These are phyloP conservation scores for Rhodotorula taiwanensis DNA, from an alignment of 768 basidiomycete species.

Conservation along the genomic window DNA sequence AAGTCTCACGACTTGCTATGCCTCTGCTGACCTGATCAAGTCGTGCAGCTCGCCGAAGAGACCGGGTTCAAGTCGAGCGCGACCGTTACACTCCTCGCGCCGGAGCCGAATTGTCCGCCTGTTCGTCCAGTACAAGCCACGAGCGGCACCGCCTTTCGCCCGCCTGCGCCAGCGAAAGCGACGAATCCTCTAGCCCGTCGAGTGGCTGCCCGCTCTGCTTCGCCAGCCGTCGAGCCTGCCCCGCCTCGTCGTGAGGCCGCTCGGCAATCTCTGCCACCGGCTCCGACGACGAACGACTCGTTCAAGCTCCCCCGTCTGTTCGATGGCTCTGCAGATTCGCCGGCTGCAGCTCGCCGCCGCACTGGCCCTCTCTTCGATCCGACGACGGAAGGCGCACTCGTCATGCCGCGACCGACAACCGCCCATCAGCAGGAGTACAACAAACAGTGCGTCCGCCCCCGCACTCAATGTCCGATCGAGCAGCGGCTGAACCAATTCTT, in stretches of 20 bases:
- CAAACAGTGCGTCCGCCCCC: constrained; percentile 54
- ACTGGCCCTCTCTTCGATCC: constrained; percentile 57
- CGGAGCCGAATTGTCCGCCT: neutral
- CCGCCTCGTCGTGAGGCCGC: neutral
- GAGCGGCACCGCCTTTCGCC: neutral
- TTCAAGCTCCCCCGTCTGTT: neutral
- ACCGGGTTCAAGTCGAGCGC: no score
- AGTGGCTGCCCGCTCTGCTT: neutral
- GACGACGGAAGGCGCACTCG: constrained; percentile 63
- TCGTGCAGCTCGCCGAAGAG: no score
- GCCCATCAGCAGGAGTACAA: constrained; percentile 63
- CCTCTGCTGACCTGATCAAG: no score
- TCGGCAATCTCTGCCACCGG: neutral
- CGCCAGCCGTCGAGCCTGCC: neutral
- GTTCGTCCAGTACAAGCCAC: neutral
- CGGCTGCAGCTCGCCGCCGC: neutral
- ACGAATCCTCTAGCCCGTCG: neutral
- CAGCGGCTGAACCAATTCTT: neutral
- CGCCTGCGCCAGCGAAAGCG: neutral
- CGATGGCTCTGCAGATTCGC: neutral
- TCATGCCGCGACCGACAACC: constrained; percentile 72
- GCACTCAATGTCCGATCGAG: neutral
- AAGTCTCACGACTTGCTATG: no score
- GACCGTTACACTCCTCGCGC: no score
- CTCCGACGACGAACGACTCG: neutral